A percentile compares a stretch with the other conserved stretches of the same genome.
Evolutionary conservation across 805 yeast genomes (phyloP).

Genomic region (Sugiyamaella smithiae): DNA sequence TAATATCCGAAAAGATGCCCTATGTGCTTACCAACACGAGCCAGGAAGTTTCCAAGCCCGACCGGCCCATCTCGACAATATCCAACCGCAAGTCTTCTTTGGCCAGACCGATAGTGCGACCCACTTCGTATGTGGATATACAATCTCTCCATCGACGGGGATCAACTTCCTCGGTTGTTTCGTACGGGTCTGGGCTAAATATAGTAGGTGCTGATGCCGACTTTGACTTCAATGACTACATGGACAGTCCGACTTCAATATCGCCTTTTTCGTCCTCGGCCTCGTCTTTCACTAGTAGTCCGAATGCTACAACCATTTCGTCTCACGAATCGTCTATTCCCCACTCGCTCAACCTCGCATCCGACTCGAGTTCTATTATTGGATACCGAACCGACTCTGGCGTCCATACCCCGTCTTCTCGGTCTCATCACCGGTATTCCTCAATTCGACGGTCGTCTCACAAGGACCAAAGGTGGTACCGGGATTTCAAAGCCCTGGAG

Average conservation of each 20-base stretch:
- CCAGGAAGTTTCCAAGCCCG: too few relatives aligned
- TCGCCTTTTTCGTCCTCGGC: slow-evolving; percentile 7
- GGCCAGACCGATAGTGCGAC: too few relatives aligned
- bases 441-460: slow-evolving; percentile 2
- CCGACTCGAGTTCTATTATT: slow-evolving; percentile 10
- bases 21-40: too few relatives aligned
- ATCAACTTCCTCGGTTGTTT: too few relatives aligned
- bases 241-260: not conserved
- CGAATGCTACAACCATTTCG: slow-evolving; percentile 22
- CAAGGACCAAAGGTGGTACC: slow-evolving; percentile 13
- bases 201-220: not conserved
- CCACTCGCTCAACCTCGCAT: slow-evolving; percentile 10
- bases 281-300: slow-evolving; percentile 14
- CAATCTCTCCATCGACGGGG: not conserved
- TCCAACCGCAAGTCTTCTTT: too few relatives aligned
- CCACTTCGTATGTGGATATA: not conserved
- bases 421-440: slow-evolving; percentile 7
- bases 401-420: slow-evolving; percentile 2
- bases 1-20: too few relatives aligned
- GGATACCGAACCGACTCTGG: slow-evolving; percentile 10
- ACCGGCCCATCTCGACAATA: too few relatives aligned
- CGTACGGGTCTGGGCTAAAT: too few relatives aligned
- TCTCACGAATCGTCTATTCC: slow-evolving; percentile 13
- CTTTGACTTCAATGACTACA: not conserved
- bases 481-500: slow-evolving; percentile 30